Evolutionary conservation across 768 basidiomycete genomes (phyloP).

Genomic region (Macrolepiota albuminosa): DNA sequence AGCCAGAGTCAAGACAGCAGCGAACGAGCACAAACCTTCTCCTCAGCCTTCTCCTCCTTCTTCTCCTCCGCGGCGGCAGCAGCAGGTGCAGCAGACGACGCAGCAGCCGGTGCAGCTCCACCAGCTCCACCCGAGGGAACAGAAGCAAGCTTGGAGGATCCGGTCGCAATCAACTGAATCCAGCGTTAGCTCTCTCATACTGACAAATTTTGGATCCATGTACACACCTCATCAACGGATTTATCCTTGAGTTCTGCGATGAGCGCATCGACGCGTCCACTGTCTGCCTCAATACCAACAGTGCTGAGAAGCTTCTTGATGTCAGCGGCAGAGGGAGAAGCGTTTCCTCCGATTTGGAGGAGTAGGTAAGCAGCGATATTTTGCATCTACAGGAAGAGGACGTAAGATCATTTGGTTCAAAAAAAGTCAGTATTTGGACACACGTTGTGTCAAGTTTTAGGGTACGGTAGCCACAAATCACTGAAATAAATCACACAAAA

Average conservation of each 20-base stretch:
- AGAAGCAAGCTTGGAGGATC: slow-evolving; percentile 90
- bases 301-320: slow-evolving; percentile 81
- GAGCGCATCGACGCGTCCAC: slow-evolving; percentile 73
- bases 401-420: neutral
- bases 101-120: slow-evolving; percentile 49
- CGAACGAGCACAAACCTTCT: slow-evolving; percentile 54
- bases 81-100: slow-evolving; percentile 47
- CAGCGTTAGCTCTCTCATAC: neutral
- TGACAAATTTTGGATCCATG: slow-evolving; percentile 9
- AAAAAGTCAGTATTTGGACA: slow-evolving; percentile 7
- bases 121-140: slow-evolving; percentile 92
- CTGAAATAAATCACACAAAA: slow-evolving; percentile 28
- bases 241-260: slow-evolving; percentile 91
- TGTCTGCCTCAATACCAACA: slow-evolving; percentile 88
- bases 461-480: slow-evolving; percentile 90
- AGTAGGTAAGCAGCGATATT: slow-evolving; percentile 96
- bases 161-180: slow-evolving; percentile 82
- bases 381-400: slow-evolving; percentile 58
- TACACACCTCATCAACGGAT: slow-evolving; percentile 71
- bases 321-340: slow-evolving; percentile 79
- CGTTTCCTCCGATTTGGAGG: slow-evolving; percentile 91
- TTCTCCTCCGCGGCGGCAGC: slow-evolving; percentile 65
- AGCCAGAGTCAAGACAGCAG: neutral
- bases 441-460: slow-evolving; percentile 40
- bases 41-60: slow-evolving; percentile 87